Evolutionary conservation across 352 stramenopile genomes (phyloP), one percentile per base, ranked within the genome.

Genomic region (Salisapilia sapeloensis): DNA sequence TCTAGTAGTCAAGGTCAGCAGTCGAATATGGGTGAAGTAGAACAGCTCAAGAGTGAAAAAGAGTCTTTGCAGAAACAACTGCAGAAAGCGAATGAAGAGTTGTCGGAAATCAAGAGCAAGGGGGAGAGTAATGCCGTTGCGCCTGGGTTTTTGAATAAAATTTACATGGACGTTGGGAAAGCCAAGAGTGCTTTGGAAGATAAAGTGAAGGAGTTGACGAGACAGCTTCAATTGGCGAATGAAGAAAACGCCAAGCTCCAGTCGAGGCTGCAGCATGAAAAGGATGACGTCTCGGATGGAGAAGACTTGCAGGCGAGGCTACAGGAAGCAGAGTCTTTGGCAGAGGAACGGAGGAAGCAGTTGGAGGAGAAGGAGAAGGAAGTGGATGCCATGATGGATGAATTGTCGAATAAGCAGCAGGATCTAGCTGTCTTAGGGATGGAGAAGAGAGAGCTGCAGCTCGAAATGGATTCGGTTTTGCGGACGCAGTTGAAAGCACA

Each of bases 81-180:
- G n/a, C n/a, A n/a, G n/a, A n/a, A n/a, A n/a, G n/a, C n/a, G n/a
- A n/a, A n/a, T n/a, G n/a, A n/a, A n/a, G n/a, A n/a, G n/a, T n/a
- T n/a, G n/a, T n/a, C n/a, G n/a, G n/a, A n/a, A n/a, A n/a, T n/a
- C n/a, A n/a, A n/a, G n/a, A n/a, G n/a, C n/a, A n/a, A n/a, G 4
- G 40, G 25, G 22, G 27, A 42, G 20, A 29, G 19, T 8, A 24
- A 6, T 4, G 24, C 4, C 29, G 43, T 15, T 25, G 46, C 24
- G 20, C 51, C 39, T 22, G 63, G 60, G 4, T 85, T 80, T 33
- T 50, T 85, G 28, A 71, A 81, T 43, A 77, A 80, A 49, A 85
- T 81, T 29, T 85, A 82, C 45, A 50, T 63, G 37, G 65, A 85
- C 25, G 61, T 85, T 0, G 69, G 69, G 11, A 85, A 85, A 38